Evolutionary conservation across 148 eudicot genomes (phyloP), one percentile per base, ranked within the genome.

Genomic region (Vaccinium macrocarpon): DNA sequence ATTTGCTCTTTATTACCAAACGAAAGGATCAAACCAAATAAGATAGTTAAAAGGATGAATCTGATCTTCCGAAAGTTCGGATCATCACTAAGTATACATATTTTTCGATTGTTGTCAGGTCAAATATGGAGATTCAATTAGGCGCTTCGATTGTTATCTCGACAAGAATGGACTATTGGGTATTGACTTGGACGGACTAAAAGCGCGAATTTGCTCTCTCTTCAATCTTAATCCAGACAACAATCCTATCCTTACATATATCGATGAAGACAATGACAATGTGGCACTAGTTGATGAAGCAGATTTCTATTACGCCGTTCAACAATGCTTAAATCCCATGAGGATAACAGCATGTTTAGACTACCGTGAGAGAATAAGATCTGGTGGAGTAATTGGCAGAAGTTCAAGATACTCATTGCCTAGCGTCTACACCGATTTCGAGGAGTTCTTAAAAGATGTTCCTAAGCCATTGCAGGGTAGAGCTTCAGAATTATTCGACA

Each of bases 271-370:
- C 73, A 72, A 62, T 32, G 97, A 95, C 88, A 57, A 83, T 13
- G 92, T 95, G 51, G 85, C 95, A 12, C 94, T 95, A 78, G 96
- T 72, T 29, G 94, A 92, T 52, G 92, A 95, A 70, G 94, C 91
- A 57, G 98, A 95, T 87, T 87, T 95, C 18, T 84, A 76, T 70
- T 97, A 95, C 88, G 90, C 91, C 6, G 80, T 91, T 76, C 88
- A 61, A 35, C 98, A 95, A 83, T 88, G 81, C 57, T 84, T 94
- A 66, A 84, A 95, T 86, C 98, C 98, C 23, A 81, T 94, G 71
- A 88, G 97, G 88, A 89, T 95, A 18, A 88, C 86, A 85, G 95
- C 90, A 56, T 84, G 49, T 61, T 62, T 90, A 75, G 88, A 61
- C 66, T 19, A 21, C 21, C 66, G 6, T 8, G 19, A 19, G 66